Conservation (phyloP, 2,329 filamentous ascomycete genomes). For the Ilyonectria sp. region DNA sequence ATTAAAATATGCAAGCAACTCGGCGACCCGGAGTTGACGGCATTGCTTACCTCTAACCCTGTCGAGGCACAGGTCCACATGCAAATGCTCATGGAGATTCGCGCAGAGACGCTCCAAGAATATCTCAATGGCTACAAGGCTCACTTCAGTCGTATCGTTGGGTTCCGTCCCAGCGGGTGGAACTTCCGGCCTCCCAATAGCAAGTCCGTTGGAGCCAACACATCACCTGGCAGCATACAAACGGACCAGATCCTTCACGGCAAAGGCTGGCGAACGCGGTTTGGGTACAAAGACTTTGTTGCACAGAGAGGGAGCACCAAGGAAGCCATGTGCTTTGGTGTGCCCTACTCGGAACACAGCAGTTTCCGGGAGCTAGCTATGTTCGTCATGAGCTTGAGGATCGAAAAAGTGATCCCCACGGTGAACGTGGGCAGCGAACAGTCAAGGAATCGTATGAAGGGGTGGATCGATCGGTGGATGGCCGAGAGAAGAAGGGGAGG, state of each 20-base stretch:
- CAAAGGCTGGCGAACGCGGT: slow-evolving; percentile 82
- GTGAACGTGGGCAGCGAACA: slow-evolving; percentile 82
- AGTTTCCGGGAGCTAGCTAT: slow-evolving; percentile 95
- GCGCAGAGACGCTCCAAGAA: slow-evolving; percentile 90
- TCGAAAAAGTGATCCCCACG: slow-evolving; percentile 92
- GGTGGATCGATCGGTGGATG: slow-evolving; percentile 76
- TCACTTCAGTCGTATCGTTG: slow-evolving; percentile 88
- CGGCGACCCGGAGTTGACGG: slow-evolving; percentile 85
- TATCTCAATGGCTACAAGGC: slow-evolving; percentile 87
- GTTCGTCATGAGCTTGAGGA: slow-evolving; percentile 89
- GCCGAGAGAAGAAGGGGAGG: slow-evolving; percentile 71
- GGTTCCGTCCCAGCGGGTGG: slow-evolving; percentile 95
- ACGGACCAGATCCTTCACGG: slow-evolving; percentile 68
- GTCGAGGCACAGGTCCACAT: slow-evolving; percentile 95
- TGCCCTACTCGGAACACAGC: slow-evolving; percentile 96
- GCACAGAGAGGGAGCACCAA: slow-evolving; percentile 88
- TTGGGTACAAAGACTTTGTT: slow-evolving; percentile 79
- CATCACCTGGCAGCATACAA: slow-evolving; percentile 64
- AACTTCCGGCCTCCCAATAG: slow-evolving; percentile 81
- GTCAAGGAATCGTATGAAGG: slow-evolving; percentile 73
- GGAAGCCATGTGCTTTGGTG: slow-evolving; percentile 90
- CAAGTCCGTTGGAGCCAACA: slow-evolving; percentile 68
- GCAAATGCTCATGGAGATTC: slow-evolving; percentile 95
- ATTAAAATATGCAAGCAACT: slow-evolving; percentile 87
- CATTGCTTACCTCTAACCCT: slow-evolving; percentile 84